phyloP scores from a whole-genome alignment of 805 yeast genomes.

The Geotrichum ghanense region DNA sequence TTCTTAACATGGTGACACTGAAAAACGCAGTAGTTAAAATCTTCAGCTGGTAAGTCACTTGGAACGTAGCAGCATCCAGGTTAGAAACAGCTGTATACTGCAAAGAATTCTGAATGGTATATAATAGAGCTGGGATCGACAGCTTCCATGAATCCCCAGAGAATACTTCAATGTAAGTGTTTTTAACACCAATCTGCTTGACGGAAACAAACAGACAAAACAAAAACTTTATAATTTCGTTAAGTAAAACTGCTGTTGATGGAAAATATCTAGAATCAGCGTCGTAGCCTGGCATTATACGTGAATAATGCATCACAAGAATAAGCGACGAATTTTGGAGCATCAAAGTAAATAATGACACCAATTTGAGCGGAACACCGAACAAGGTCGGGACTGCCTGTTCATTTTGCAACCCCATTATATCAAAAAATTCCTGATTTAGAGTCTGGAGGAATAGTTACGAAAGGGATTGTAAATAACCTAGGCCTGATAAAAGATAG shows the following conservation, averaged over 20 bases:
- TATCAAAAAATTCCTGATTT: too few relatives aligned
- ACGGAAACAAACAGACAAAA: constrained; percentile 22
- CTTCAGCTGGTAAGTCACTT: constrained; percentile 33
- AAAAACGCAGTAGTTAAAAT: constrained; percentile 33
- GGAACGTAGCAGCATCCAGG: constrained; percentile 32
- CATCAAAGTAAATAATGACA: constrained; percentile 25
- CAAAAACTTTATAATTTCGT: constrained; percentile 28
- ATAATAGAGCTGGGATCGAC: constrained; percentile 30
- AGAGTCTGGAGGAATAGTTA: too few relatives aligned
- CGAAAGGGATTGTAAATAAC: too few relatives aligned
- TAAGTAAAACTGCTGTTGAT: constrained; percentile 31
- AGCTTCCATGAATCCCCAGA: constrained; percentile 30
- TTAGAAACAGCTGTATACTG: constrained; percentile 33
- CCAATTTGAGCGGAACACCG: constrained; percentile 24
- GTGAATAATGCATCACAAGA: constrained; percentile 29
- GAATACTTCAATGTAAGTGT: constrained; percentile 22
- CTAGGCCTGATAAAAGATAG: too few relatives aligned
- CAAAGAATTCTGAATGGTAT: constrained; percentile 30
- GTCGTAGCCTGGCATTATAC: constrained; percentile 28
- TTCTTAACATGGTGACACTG: constrained; percentile 28
- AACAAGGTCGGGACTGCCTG: constrained; percentile 12
- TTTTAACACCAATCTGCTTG: constrained; percentile 9
- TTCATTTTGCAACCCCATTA: too few relatives aligned
- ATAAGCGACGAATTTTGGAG: background rate
- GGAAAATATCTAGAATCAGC: constrained; percentile 24